Evolutionary conservation across 768 basidiomycete genomes (phyloP).

Genomic region (Suillus tomentosus): DNA sequence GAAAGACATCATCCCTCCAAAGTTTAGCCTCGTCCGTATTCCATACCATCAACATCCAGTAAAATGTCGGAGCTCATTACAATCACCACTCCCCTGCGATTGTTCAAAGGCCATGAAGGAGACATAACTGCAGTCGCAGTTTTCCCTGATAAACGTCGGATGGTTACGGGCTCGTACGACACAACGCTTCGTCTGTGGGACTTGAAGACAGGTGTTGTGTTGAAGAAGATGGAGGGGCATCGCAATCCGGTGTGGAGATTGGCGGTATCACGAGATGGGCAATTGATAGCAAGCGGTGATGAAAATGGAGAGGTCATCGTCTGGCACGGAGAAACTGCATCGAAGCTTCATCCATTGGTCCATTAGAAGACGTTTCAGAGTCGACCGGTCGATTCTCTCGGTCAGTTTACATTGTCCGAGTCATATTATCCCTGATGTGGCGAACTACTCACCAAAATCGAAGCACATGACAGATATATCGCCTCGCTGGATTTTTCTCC

Average conservation of each 20-base stretch:
- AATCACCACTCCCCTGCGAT: neutral
- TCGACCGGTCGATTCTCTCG: neutral
- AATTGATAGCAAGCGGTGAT: neutral
- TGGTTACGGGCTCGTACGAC: neutral
- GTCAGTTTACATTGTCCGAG: neutral
- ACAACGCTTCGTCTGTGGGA: neutral
- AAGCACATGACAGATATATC: no score
- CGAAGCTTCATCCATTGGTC: neutral
- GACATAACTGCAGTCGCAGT: neutral
- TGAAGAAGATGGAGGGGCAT: no score
- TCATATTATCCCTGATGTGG: neutral
- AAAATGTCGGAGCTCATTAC: neutral
- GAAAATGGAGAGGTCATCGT: no score
- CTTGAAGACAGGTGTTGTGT: neutral
- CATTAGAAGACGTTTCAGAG: neutral
- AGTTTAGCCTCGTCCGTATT: neutral
- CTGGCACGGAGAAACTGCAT: no score
- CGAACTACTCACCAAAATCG: no score
- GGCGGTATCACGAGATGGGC: neutral
- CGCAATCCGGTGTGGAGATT: rapidly evolving
- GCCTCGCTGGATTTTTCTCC: no score
- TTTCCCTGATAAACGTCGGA: neutral
- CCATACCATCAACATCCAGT: neutral
- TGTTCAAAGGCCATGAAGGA: neutral
- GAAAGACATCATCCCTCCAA: neutral